phyloP scores from a whole-genome alignment of 495 filamentous ascomycete genomes.

The Hyaloscypha finlandica region DNA sequence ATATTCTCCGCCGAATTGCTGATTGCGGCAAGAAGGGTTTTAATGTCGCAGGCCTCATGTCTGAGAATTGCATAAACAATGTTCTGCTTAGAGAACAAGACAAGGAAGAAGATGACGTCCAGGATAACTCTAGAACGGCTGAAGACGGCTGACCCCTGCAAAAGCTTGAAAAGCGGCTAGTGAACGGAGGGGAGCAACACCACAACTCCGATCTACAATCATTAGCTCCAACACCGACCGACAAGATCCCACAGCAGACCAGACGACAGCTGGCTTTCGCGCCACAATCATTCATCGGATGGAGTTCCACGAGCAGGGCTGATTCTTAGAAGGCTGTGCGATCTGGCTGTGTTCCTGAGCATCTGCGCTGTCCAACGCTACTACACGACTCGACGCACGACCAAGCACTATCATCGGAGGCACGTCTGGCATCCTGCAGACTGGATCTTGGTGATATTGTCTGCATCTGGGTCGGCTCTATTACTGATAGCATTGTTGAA shows the following conservation, averaged over 20 bases:
- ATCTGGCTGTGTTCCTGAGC: not conserved
- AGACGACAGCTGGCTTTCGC: constrained; percentile 15
- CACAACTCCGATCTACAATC: not conserved
- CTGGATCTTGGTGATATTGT: not conserved
- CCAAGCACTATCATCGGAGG: not conserved
- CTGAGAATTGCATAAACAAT: not conserved
- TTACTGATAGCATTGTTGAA: not conserved
- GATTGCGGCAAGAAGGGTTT: constrained; percentile 24
- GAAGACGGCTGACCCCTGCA: constrained; percentile 11
- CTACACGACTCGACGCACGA: not conserved
- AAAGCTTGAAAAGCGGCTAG: constrained; percentile 18
- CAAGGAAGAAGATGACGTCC: constrained; percentile 18
- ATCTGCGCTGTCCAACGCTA: not conserved
- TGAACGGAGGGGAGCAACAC: constrained; percentile 9
- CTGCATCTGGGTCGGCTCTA: not conserved
- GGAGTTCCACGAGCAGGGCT: constrained; percentile 30
- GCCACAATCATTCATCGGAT: constrained; percentile 24
- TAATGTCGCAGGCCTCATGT: constrained; percentile 25
- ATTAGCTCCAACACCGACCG: constrained; percentile 12
- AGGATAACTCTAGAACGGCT: constrained; percentile 5
- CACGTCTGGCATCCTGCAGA: not conserved
- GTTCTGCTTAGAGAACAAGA: constrained; percentile 3
- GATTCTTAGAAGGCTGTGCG: constrained; percentile 19
- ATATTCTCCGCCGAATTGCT: constrained; percentile 21
- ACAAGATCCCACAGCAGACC: not conserved